Evolutionary conservation across 257 asterid species (phyloP).

Genomic region (Nicotiana noctiflora): DNA sequence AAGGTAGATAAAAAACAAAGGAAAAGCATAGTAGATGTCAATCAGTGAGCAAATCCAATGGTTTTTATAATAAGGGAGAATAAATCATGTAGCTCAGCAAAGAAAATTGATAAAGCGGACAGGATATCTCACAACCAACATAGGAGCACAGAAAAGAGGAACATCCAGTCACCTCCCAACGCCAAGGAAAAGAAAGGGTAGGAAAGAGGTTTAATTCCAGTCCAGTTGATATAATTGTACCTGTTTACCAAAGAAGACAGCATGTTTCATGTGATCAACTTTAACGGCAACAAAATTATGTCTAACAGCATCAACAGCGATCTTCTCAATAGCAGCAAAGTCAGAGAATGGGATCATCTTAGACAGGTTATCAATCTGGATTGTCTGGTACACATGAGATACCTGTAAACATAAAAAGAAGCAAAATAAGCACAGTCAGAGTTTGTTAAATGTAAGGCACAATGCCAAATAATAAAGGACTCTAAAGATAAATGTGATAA

Average conservation of each 20-base stretch:
- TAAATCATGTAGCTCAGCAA: background rate
- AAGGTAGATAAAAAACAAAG: background rate
- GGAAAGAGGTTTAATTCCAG: background rate
- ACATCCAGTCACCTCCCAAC: background rate
- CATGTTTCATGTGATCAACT: slow-evolving; percentile 65
- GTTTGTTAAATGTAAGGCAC: background rate
- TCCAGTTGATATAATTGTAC: slow-evolving; percentile 26
- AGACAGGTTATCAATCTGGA: slow-evolving; percentile 57
- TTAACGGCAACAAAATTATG: slow-evolving; percentile 66
- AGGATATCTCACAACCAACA: background rate
- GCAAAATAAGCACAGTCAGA: background rate
- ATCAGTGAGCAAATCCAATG: background rate
- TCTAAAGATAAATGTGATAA: slow-evolving; percentile 6
- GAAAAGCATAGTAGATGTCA: background rate
- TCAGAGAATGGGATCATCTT: slow-evolving; percentile 63
- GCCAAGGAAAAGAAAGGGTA: background rate
- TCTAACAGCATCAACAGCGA: slow-evolving; percentile 76
- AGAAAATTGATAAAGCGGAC: background rate
- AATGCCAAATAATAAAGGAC: background rate
- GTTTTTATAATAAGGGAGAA: background rate
- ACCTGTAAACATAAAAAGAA: slow-evolving; percentile 36
- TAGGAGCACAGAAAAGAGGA: background rate
- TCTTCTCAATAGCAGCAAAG: slow-evolving; percentile 63
- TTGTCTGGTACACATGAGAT: slow-evolving; percentile 73
- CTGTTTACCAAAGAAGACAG: slow-evolving; percentile 68